Base-by-base conservation (phyloP, 192 early-diverging fungal genomes). In the Backusella westeae region DNA sequence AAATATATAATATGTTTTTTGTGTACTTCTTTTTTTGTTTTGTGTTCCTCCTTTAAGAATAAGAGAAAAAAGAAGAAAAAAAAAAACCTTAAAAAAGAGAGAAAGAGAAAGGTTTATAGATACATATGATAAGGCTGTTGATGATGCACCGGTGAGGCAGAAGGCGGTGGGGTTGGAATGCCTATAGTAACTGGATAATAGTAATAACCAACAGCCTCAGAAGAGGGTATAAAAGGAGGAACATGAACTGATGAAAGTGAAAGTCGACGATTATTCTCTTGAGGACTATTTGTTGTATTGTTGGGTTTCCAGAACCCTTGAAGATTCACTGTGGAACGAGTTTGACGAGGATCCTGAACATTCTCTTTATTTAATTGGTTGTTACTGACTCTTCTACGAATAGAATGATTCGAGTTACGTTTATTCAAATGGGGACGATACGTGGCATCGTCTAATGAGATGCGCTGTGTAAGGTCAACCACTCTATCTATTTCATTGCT, bases 191-290 rank as follows among this genome's bases (percentile, higher is more conserved):
- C 35, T 42, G 42, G 73, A 42, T 71, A 56, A 39, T 65, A 68
- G 67, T 44, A 68, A 52, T 65, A 23, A 65, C 34, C 44, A 42
- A 53, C 46, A 52, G 56, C 56, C 23, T 63, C 56, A 29, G 56
- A 63, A 63, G 56, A 63, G 67, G 78, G 78, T 69, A 79, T 74
- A 75, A 79, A 77, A 44, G 72, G 78, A 44, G 78, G 42, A 19
- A 73, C 72, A 69, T 79, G 78, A n/a, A 73, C 56, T n/a, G 78
- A 79, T 5, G 78, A 63, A 4, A 79, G 21, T 7, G 78, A 79
- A 12, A 79, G 67, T 56, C 78, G 42, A 59, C 78, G 56, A 68
- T 26, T 15, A 19, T 41, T 52, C 53, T 15, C 17, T 34, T 52
- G 56, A 26, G 21, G 56, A 49, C 8, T 29, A 14, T 29, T 8